A percentile compares a stretch with the other conserved stretches of the same genome.
Evolutionary conservation across 352 stramenopile species (phyloP).

Genomic region (Globisporangium canariense): DNA sequence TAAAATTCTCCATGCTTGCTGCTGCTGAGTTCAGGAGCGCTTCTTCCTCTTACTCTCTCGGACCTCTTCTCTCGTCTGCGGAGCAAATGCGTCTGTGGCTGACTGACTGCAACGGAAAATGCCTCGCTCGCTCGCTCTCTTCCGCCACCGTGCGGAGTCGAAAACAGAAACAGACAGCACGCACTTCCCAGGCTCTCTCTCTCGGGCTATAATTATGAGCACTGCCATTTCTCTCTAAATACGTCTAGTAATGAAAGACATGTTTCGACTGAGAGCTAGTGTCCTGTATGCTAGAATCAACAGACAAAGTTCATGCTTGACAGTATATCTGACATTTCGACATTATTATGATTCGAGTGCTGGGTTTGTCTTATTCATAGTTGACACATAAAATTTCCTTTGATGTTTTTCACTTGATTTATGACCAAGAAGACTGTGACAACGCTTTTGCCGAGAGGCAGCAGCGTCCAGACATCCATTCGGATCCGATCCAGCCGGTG

Average conservation of each 20-base stretch:
- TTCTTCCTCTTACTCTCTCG: not conserved
- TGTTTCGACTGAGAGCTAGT: too few relatives aligned
- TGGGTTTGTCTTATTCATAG: not conserved
- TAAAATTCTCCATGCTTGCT: conserved; percentile 49
- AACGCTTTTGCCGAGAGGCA: not conserved
- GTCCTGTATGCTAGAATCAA: not conserved
- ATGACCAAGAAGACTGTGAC: not conserved
- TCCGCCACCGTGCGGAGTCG: not conserved
- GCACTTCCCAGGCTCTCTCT: not conserved
- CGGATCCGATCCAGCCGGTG: not conserved
- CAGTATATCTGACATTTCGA: not conserved
- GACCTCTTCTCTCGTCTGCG: not conserved
- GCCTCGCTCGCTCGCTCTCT: conserved; percentile 5
- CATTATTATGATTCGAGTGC: not conserved
- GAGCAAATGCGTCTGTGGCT: not conserved
- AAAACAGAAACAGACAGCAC: conserved; percentile 8
- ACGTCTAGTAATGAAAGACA: not conserved
- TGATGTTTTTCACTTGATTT: not conserved
- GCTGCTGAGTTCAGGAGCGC: not conserved
- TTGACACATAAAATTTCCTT: not conserved
- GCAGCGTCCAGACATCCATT: not conserved
- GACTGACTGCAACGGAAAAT: not conserved
- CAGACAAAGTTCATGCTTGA: too few relatives aligned
- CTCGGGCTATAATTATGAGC: not conserved
- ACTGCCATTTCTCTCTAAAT: not conserved